Evolutionary conservation across 164 flowering plant species (phyloP), one percentile per base, ranked within the genome.

Genomic region (Tinospora cordifolia): DNA sequence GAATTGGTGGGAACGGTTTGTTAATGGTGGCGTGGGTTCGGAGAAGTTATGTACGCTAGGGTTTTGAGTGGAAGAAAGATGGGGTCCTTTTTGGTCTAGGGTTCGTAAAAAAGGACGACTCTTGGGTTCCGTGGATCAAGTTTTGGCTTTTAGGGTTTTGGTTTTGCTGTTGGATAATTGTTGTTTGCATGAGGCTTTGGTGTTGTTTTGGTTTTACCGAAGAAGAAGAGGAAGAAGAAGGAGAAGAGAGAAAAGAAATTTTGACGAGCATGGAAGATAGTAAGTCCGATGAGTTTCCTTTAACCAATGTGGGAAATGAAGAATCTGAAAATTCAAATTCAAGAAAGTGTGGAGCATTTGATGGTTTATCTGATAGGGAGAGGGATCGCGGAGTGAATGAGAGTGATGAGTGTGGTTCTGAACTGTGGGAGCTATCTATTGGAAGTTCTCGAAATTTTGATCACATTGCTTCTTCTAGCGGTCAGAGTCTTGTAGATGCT

Each of bases 171-270:
- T 39, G 75, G 13, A n/a, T 34, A 8, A 2, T 40, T 26, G 44
- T 65, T 26, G 68, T 63, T 73, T 86, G 90, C 72, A 87, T 87
- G 88, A 84, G 73, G 81, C 73, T 80, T 83, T 85, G 87, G 81
- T 87, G 85, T 68, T 83, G 79, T 71, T 69, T 75, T 49, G 83
- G 90, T 76, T 77, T 77, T 65, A 72, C 30, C 69, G 75, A 58
- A 60, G 72, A 75, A 58, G 79, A 76, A 66, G 79, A 71, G 62
- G 79, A 72, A 21, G 70, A 9, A 8, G 60, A 71, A 22, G 77
- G 59, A 15, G 68, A 44, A 63, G 47, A 27, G 14, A 49, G 58
- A 30, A 4, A 30, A 30, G 36, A 30, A 30, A 30, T 30, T 4
- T 30, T 30, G 21, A 27, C 57, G 12, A 21, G 68, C 49, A 67